These are phyloP conservation scores for Rhizopus microsporus DNA, from an alignment of 371 early-diverging fungal genomes.

Conservation along the genomic window DNA sequence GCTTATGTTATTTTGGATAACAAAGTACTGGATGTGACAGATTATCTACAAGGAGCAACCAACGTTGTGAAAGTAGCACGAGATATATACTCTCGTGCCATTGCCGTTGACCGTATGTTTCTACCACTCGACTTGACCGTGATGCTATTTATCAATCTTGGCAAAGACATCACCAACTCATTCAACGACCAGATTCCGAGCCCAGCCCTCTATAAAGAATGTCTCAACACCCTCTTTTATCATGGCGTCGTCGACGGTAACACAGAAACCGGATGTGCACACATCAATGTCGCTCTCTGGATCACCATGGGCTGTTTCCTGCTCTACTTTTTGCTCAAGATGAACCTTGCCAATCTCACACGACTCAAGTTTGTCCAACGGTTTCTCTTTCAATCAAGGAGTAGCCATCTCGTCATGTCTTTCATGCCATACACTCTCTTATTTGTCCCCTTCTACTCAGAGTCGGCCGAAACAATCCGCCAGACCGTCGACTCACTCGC, in stretches of 20 bases:
- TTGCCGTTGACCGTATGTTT: constrained; percentile 50
- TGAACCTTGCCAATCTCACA: constrained; percentile 46
- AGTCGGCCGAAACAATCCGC: constrained; percentile 39
- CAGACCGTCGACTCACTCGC: constrained; percentile 57
- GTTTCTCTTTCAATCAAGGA: constrained; percentile 17
- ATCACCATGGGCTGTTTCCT: constrained; percentile 44
- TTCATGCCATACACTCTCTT: constrained; percentile 35
- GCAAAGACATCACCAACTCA: constrained; percentile 37
- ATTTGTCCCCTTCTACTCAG: constrained; percentile 48
- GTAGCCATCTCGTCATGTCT: neutral
- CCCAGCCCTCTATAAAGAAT: constrained; percentile 26
- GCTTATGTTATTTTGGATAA: constrained; percentile 42
- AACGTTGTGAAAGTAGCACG: constrained; percentile 34
- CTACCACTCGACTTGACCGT: constrained; percentile 45
- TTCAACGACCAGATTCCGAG: constrained; percentile 29
- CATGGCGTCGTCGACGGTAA: constrained; percentile 32
- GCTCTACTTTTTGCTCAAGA: constrained; percentile 43
- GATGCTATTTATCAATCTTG: constrained; percentile 38
- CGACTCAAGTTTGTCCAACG: constrained; percentile 38
- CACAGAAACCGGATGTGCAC: constrained; percentile 27
- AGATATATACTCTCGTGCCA: constrained; percentile 37
- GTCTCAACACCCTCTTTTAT: constrained; percentile 37
- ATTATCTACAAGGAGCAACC: constrained; percentile 40
- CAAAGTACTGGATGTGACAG: constrained; percentile 45
- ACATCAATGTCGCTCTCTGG: constrained; percentile 47